phyloP scores from a whole-genome alignment of 148 eudicot genomes.

The Diospyros lotus region DNA sequence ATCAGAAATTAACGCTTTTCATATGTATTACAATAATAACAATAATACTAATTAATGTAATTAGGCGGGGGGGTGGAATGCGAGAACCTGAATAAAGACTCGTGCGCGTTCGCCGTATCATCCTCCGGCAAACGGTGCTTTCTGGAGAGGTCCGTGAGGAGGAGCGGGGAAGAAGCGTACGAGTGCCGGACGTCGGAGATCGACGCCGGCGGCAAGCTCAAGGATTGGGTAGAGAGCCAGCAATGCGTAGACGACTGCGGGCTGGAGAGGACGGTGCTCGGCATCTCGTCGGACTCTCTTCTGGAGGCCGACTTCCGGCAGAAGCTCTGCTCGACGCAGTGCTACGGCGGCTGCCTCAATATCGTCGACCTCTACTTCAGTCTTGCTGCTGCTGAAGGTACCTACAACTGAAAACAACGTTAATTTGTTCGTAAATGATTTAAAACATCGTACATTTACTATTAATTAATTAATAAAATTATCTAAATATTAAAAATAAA shows the following conservation, averaged over 20 bases:
- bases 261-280: conserved; percentile 44
- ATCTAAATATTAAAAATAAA: no score
- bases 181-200: conserved; percentile 51
- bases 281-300: conserved; percentile 75
- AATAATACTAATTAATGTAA: no score
- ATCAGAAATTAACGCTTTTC: no score
- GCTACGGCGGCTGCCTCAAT: conserved; percentile 59
- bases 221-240: conserved; percentile 46
- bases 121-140: conserved; percentile 62
- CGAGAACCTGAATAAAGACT: conserved; percentile 53
- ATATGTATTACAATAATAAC: no score
- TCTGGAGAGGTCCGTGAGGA: conserved; percentile 45
- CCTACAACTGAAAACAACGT: no score
- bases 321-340: conserved; percentile 60
- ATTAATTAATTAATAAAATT: no score
- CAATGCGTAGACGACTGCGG: conserved; percentile 58
- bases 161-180: conserved; percentile 44
- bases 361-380: conserved; percentile 71
- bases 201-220: conserved; percentile 36
- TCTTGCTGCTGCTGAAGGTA: conserved; percentile 83
- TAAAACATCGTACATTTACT: no score
- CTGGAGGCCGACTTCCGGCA: conserved; percentile 44
- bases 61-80: conserved; percentile 44
- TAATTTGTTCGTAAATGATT: no score
- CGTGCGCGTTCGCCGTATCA: conserved; percentile 61